These are phyloP conservation scores for Tylopilus microsporus DNA, from an alignment of 1,284 basidiomycete species.

Conservation along the genomic window DNA sequence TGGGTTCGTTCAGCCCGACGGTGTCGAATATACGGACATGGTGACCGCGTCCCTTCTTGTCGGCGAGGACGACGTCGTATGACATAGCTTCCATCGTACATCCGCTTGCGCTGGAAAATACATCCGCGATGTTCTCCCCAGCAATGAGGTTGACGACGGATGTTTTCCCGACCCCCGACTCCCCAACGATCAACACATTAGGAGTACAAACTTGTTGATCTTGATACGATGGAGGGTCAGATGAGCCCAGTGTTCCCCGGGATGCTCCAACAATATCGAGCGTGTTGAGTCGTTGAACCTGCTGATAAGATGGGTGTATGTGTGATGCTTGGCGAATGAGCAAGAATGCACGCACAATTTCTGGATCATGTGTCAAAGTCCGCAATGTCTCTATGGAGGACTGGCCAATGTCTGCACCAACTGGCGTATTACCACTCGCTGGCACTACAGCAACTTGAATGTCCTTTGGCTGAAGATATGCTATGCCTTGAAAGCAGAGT, in stretches of 20 bases:
- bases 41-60: constrained; percentile 2
- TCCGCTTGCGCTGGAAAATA: constrained; percentile 13
- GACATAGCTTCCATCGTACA: constrained; percentile 18
- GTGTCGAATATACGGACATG: constrained; percentile 24
- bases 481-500: too few relatives aligned
- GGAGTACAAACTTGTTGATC: constrained; percentile 5
- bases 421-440: too few relatives aligned
- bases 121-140: constrained; percentile 14
- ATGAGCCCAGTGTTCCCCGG: not conserved
- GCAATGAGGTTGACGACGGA: constrained; percentile 26
- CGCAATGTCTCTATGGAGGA: too few relatives aligned
- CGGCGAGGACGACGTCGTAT: constrained; percentile 18
- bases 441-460: too few relatives aligned
- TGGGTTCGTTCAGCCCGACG: constrained; percentile 22
- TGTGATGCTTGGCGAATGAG: too few relatives aligned
- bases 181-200: constrained; percentile 26
- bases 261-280: constrained; percentile 11
- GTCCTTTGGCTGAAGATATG: too few relatives aligned
- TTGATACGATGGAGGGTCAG: constrained; percentile 5
- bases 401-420: too few relatives aligned
- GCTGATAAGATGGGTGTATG: too few relatives aligned
- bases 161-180: constrained; percentile 25
- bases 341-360: too few relatives aligned
- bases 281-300: too few relatives aligned
- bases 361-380: too few relatives aligned